Evolutionary conservation across 176 grass and related monocot species (phyloP), one percentile per base, ranked within the genome.

Genomic region (Hordeum vulgare): DNA sequence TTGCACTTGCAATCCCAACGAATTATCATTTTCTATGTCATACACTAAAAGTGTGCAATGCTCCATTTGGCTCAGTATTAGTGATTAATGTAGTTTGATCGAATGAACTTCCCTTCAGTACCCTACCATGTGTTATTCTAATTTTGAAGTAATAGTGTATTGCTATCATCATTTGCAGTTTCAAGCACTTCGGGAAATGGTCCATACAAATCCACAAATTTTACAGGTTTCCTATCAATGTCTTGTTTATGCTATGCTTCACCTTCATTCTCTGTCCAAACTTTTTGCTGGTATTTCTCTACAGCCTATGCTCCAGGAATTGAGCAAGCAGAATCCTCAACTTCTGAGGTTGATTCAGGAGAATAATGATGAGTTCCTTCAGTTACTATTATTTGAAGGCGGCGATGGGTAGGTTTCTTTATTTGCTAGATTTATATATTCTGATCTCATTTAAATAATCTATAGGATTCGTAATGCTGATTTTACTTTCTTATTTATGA

Each of bases 121-220:
- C 25, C 41, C 40, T 63, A 84, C 45, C 12, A 1, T 44, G 14
- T 39, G 35, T 28, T 83, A 27, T 78, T 73, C 21, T 29, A n/a
- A 23, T 78, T 81, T 54, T 69, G 49, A 80, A 65, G 47, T 89
- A 88, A 76, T 66, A 57, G 5, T 20, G 1, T 5, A 47, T 70
- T 84, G 57, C 69, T 76, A 4, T 84, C 79, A 84, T 85, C 44
- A 35, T 85, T 87, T 86, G 68, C 86, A 99, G 96, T 99, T 99
- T 85, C 87, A 93, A 88, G 96, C 91, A 34, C 90, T 99, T 81
- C 84, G 92, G 57, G 88, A 88, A 75, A 91, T 97, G 92, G 88
- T 97, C 74, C 92, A 97, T 81, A 87, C 91, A 86, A 98, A 95
- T 85, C 96, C 96, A 81, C 89, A 98, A 83, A 98, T 98, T 70